Evolutionary conservation across 805 yeast species (phyloP), one percentile per base, ranked within the genome.

Genomic region (Lipomyces lipofer): DNA sequence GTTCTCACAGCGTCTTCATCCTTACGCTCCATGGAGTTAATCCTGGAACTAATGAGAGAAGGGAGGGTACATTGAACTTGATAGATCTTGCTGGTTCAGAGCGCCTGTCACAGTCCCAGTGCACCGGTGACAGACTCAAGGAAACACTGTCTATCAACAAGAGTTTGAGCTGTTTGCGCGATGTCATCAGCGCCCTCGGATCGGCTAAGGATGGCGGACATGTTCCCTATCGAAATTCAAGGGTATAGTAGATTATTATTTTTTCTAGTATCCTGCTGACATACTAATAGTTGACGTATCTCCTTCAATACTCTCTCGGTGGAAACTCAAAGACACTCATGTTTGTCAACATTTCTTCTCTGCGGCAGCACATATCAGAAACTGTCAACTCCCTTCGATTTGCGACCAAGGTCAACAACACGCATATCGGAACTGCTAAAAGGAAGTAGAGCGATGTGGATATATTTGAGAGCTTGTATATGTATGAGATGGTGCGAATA

Each of bases 51-150:
- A 79, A 80, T 0, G 80, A 79, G 27, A 55, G 59, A 1, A 69
- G 78, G 1, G 64, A 71, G 13, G 94, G 97, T 9, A 76, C 80
- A 1, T 73, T 92, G 53, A 91, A 92, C 65, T 72, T 92, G 51
- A 83, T 94, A 46, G 99, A 92, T 71, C 74, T 92, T 51, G 99
- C 99, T 0, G 99, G 99, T 1, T 88, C 96, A 0, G 99, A 92
- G 72, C 75, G 98, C 53, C 74, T 91, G 13, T 69, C 83, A 8
- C 77, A 80, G 15, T 86, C 96, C 0, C 86, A 84, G 64, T 95
- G 82, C 0, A 78, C 80, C 1, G 97, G 97, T 0, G 87, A 84
- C 10, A 71, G 97, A 46, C 72, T 92, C 25, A 80, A 80, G 60
- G 99, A 92, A 69, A 91, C 98, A 0, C 92, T 86, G 64, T 81